Evolutionary conservation across 129 eudicot species (phyloP).

Genomic region (Flaveria trinervia): DNA sequence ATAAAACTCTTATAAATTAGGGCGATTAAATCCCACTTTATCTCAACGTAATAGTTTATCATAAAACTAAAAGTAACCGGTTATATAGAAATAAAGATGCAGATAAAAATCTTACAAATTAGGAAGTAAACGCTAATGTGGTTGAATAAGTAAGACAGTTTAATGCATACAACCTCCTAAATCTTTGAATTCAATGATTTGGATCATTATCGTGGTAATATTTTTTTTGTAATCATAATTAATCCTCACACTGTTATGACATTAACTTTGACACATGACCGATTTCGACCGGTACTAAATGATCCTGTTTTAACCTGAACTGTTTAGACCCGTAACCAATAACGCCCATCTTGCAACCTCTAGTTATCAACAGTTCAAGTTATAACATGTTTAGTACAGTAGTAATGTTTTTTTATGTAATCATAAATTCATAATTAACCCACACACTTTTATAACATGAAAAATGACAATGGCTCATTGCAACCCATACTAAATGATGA

Average conservation of each 20-base stretch:
- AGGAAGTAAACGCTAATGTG: background rate
- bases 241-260: background rate
- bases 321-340: background rate
- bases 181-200: background rate
- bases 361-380: background rate
- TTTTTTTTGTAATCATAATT: background rate
- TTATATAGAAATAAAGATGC: background rate
- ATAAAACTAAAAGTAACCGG: background rate
- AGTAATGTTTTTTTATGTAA: background rate
- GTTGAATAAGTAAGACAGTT: background rate
- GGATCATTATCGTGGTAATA: background rate
- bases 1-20: too few relatives aligned
- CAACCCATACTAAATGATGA: background rate
- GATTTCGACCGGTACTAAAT: background rate
- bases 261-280: background rate
- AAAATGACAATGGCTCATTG: background rate
- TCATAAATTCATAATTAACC: background rate
- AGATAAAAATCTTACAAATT: background rate
- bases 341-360: background rate
- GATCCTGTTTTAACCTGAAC: background rate
- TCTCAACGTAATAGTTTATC: background rate
- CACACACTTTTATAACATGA: background rate
- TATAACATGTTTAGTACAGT: background rate
- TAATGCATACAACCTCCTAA: background rate
- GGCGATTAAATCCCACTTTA: background rate